These are phyloP conservation scores for Coemansia sp. DNA, from an alignment of 192 early-diverging fungal genomes.

Conservation along the genomic window DNA sequence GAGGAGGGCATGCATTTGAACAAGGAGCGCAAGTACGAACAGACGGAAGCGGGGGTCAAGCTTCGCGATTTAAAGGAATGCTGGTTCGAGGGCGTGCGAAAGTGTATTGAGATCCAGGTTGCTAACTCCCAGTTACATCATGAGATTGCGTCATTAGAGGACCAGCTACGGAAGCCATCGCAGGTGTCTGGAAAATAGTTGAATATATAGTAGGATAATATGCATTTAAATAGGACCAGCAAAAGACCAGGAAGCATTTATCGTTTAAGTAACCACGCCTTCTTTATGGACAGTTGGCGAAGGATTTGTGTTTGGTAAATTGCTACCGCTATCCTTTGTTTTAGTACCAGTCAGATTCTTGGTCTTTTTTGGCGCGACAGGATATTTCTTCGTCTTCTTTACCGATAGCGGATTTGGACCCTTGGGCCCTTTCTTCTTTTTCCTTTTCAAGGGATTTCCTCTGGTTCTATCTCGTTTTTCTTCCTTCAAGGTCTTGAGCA, in stretches of 20 bases:
- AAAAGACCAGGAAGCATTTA: too few relatives aligned
- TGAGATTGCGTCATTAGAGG: conserved; percentile 26
- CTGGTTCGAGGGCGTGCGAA: conserved; percentile 38
- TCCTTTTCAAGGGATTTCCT: conserved; percentile 43
- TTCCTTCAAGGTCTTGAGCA: conserved; percentile 56
- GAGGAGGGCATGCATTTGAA: conserved; percentile 34
- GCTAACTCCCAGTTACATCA: conserved; percentile 24
- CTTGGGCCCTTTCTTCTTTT: conserved; percentile 69
- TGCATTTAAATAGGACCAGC: too few relatives aligned
- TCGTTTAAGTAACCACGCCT: too few relatives aligned
- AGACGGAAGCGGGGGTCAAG: conserved; percentile 34
- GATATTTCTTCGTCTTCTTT: conserved; percentile 62
- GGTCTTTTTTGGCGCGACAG: neutral
- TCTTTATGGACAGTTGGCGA: too few relatives aligned
- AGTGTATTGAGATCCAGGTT: conserved; percentile 48
- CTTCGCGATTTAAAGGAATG: conserved; percentile 27
- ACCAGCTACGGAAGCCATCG: neutral
- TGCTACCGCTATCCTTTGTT: too few relatives aligned
- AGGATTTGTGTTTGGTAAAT: too few relatives aligned
- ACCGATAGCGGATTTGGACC: conserved; percentile 84
- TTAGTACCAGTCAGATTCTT: too few relatives aligned
- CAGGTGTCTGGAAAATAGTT: too few relatives aligned
- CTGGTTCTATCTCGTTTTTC: conserved; percentile 25
- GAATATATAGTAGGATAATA: too few relatives aligned
- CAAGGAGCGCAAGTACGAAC: conserved; percentile 44